A percentile compares a stretch with the other conserved stretches of the same genome.
Evolutionary conservation across 2,329 filamentous ascomycete genomes (phyloP).

Genomic region (Neonectria faginata): DNA sequence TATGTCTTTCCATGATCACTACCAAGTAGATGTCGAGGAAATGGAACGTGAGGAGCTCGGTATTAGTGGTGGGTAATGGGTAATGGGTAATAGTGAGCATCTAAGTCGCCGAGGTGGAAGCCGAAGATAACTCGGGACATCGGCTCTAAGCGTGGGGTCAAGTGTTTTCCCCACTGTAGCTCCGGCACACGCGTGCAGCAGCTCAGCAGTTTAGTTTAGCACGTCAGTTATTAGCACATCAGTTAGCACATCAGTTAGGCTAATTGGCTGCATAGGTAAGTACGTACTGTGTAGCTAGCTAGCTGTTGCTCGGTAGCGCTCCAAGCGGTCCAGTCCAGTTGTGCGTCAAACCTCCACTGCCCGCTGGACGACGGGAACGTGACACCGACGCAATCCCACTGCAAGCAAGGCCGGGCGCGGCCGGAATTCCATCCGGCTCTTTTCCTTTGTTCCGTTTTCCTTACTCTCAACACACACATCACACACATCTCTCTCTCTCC

Average conservation of each 20-base stretch:
- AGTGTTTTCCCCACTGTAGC: background rate
- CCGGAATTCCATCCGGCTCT: constrained; percentile 18
- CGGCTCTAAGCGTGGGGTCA: constrained; percentile 43
- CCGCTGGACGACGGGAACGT: constrained; percentile 15
- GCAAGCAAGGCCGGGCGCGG: constrained; percentile 36
- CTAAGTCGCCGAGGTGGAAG: constrained; percentile 42
- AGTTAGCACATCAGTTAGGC: background rate
- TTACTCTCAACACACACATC: background rate
- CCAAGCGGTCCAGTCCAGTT: constrained; percentile 5
- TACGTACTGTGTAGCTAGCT: no score
- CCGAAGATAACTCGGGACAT: constrained; percentile 44
- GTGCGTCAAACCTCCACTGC: constrained; percentile 17
- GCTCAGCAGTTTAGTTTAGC: background rate
- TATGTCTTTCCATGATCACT: no score
- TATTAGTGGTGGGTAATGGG: background rate
- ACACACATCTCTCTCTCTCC: background rate
- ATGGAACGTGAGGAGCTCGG: no score
- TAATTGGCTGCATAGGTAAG: background rate
- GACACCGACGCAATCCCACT: constrained; percentile 27
- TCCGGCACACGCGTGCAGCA: constrained; percentile 16
- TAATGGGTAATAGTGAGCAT: constrained; percentile 18
- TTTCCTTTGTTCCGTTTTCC: constrained; percentile 22
- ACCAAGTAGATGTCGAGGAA: no score
- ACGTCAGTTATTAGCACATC: background rate
- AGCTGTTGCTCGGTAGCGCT: constrained; percentile 13